These are phyloP conservation scores for Oleoguttula mirabilis DNA, from an alignment of 495 filamentous ascomycete genomes.

Conservation along the genomic window DNA sequence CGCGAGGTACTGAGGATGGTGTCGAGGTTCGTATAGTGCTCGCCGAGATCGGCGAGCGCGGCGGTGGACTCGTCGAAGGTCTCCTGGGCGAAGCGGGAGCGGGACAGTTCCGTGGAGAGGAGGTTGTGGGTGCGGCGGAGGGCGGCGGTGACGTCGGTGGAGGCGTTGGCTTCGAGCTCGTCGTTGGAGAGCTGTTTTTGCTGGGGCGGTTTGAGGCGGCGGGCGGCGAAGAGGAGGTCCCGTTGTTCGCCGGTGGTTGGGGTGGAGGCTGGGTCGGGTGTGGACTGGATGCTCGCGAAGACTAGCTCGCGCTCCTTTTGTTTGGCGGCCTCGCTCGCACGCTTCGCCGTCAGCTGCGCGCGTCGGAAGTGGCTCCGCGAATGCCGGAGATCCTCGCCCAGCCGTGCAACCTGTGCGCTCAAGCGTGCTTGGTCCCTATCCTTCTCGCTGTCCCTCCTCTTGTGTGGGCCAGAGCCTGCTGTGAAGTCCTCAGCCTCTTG, in stretches of 20 bases:
- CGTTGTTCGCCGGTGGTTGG: background rate
- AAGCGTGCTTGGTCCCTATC: constrained; percentile 48
- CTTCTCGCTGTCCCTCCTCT: constrained; percentile 35
- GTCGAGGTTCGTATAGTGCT: constrained; percentile 68
- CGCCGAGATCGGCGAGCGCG: constrained; percentile 64
- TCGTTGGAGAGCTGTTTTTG: constrained; percentile 43
- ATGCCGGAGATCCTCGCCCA: constrained; percentile 58
- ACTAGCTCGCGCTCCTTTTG: constrained; percentile 66
- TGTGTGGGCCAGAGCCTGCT: constrained; percentile 18
- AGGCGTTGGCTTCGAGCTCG: constrained; percentile 57
- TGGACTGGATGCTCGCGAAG: constrained; percentile 45
- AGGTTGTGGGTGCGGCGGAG: constrained; percentile 74
- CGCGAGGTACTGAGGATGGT: constrained; percentile 58
- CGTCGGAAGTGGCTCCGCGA: constrained; percentile 65
- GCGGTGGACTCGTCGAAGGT: constrained; percentile 71
- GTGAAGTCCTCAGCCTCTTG: constrained; percentile 64
- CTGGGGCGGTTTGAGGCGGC: constrained; percentile 2
- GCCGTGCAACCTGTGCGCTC: constrained; percentile 47
- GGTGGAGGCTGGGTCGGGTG: constrained; percentile 21
- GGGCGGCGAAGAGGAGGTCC: constrained; percentile 14
- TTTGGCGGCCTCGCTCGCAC: constrained; percentile 57
- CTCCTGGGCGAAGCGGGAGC: constrained; percentile 76
- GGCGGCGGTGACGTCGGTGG: constrained; percentile 70
- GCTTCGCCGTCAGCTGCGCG: constrained; percentile 73
- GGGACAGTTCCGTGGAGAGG: constrained; percentile 68